phyloP scores from a whole-genome alignment of 148 eudicot genomes.

The Euryodendron excelsum region DNA sequence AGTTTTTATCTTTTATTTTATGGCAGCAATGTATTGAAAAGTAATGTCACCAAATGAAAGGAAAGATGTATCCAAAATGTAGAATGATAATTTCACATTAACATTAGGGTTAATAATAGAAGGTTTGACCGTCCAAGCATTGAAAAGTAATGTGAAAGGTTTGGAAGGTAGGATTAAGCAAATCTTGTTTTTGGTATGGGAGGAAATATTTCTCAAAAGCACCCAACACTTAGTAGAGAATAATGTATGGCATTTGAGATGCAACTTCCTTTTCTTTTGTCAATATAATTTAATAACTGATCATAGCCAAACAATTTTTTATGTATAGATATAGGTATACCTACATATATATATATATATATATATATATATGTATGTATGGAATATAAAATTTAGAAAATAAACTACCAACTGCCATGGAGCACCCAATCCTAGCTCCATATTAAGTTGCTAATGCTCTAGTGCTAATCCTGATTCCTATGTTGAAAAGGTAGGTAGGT shows the following conservation, averaged over 20 bases:
- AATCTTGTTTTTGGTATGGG: constrained; percentile 8
- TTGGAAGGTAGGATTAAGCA: constrained; percentile 14
- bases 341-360: neutral
- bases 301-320: neutral
- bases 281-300: neutral
- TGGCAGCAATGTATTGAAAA: too few species aligned
- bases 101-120: neutral
- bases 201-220: constrained; percentile 7
- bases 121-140: neutral
- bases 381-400: neutral
- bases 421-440: neutral
- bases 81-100: neutral
- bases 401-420: neutral
- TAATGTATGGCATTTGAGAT: neutral
- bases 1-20: too few species aligned
- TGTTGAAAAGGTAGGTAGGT: too few species aligned
- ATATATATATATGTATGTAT: neutral
- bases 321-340: too few species aligned
- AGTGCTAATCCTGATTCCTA: neutral
- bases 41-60: neutral
- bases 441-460: neutral
- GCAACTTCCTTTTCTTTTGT: neutral
- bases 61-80: neutral
- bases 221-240: neutral
- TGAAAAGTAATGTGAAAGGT: neutral